Evolutionary conservation across 257 asterid species (phyloP), one percentile per base, ranked within the genome.

Genomic region (Jaltomata sinuosa): DNA sequence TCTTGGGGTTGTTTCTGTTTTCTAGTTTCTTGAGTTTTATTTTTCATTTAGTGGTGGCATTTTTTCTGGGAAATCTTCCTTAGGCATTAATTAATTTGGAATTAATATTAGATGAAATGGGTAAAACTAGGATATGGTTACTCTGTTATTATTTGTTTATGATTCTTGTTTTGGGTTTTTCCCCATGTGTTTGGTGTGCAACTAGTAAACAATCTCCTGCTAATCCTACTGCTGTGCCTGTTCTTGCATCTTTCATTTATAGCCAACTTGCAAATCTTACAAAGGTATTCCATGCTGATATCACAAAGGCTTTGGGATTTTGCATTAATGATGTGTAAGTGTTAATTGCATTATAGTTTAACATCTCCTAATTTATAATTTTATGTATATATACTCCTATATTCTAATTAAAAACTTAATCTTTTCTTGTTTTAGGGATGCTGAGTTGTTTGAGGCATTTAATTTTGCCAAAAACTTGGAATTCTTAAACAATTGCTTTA

Each of bases 271-370:
- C 91, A 84, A 93, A 92, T 87, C 97, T 97, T 87, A 91, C 98
- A 12, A 90, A 89, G 86, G 85, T 91, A 83, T 97, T 92, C 87
- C 86, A 91, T 85, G 81, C 84, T 65, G 98, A 97, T 54, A 91
- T 97, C 78, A 85, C 93, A 57, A 83, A 49, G 62, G 89, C 90
- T 49, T 87, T 97, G 89, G 95, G 94, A 84, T 97, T 87, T 88
- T 97, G 99, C 93, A 92, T 93, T 52, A 83, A 52, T 83, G 90
- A 97, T 84, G 97, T 89, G 99, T 97, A 86, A 94, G 99, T 97
- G 4, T 49, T 89, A 42, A 42, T 27, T 19, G 6, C 55, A 68
- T 49, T 21, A 49, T 49, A 50, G 6, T 40, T 71, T 84, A 59
- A 16, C 42, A 32, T 36, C 38, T 53, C 29, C 18, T 18, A 47